phyloP scores from a whole-genome alignment of 371 early-diverging fungal species.

The Actinomortierella wolfii region DNA sequence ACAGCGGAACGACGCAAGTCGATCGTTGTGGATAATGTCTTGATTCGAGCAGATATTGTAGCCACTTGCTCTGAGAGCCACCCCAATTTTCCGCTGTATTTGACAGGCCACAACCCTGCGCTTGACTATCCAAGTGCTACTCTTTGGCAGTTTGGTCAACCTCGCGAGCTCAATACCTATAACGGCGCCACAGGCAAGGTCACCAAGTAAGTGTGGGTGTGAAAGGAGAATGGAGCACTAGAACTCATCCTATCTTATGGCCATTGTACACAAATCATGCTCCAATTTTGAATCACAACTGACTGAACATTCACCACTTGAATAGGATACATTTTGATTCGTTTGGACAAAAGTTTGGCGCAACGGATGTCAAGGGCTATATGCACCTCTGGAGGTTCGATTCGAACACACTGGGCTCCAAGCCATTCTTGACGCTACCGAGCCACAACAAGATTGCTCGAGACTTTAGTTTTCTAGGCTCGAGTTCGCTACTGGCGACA shows the following conservation, averaged over 20 bases:
- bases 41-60: constrained; percentile 45
- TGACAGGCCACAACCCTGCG: constrained; percentile 59
- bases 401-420: constrained; percentile 63
- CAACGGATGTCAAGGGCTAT: constrained; percentile 70
- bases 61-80: constrained; percentile 62
- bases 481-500: constrained; percentile 75
- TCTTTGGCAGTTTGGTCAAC: constrained; percentile 69
- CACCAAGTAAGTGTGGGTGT: constrained; percentile 45
- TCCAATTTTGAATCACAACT: too few species aligned
- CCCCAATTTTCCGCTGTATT: constrained; percentile 62
- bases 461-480: constrained; percentile 77
- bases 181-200: constrained; percentile 57
- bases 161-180: constrained; percentile 59
- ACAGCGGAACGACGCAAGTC: constrained; percentile 21
- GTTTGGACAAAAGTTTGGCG: constrained; percentile 80
- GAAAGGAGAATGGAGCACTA: not conserved
- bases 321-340: constrained; percentile 67
- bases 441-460: constrained; percentile 70
- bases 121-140: constrained; percentile 55
- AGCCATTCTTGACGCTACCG: constrained; percentile 55
- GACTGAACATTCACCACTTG: not conserved
- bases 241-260: not conserved
- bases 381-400: constrained; percentile 78
- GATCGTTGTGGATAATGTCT: constrained; percentile 39
- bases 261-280: not conserved